A percentile compares a stretch with the other conserved stretches of the same genome.
phyloP scores from a whole-genome alignment of 208 protist genomes.

The Acanthamoeba culbertsoni region DNA sequence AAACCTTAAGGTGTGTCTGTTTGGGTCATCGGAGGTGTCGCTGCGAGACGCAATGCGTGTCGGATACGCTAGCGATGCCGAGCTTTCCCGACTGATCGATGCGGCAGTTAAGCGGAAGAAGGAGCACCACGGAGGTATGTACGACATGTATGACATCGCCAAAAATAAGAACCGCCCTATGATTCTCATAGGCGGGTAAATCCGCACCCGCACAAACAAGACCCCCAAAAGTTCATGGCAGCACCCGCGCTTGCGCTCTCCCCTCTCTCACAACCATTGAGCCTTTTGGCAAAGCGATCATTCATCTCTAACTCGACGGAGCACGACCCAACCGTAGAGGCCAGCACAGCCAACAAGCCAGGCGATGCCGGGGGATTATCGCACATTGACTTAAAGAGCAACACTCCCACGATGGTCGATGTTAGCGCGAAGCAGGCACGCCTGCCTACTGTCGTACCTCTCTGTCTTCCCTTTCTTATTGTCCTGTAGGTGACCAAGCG shows the following conservation, averaged over 20 bases:
- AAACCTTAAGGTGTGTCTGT: conserved; percentile 87
- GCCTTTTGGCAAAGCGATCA: no score
- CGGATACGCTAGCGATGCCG: neutral
- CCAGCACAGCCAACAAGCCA: neutral
- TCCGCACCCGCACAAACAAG: no score
- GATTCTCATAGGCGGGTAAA: conserved; percentile 87
- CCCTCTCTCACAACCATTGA: no score
- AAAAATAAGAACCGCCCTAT: conserved; percentile 82
- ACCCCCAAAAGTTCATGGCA: no score
- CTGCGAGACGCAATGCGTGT: conserved; percentile 80
- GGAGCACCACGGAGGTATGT: conserved; percentile 81
- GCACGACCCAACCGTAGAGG: no score
- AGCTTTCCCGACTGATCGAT: conserved; percentile 60
- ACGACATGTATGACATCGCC: conserved; percentile 77
- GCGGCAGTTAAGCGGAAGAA: conserved; percentile 81
- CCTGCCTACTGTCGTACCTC: conserved; percentile 18
- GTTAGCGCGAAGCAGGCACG: conserved; percentile 58
- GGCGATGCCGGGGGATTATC: neutral
- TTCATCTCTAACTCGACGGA: no score
- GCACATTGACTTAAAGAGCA: conserved; percentile 60
- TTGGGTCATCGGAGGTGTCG: conserved; percentile 79
- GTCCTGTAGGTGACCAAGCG: neutral
- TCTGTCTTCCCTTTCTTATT: neutral
- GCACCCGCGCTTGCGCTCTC: no score
- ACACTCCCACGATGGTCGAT: conserved; percentile 76